Conservation (phyloP, 2,329 filamentous ascomycete genomes). For the Colletotrichum sp. region DNA sequence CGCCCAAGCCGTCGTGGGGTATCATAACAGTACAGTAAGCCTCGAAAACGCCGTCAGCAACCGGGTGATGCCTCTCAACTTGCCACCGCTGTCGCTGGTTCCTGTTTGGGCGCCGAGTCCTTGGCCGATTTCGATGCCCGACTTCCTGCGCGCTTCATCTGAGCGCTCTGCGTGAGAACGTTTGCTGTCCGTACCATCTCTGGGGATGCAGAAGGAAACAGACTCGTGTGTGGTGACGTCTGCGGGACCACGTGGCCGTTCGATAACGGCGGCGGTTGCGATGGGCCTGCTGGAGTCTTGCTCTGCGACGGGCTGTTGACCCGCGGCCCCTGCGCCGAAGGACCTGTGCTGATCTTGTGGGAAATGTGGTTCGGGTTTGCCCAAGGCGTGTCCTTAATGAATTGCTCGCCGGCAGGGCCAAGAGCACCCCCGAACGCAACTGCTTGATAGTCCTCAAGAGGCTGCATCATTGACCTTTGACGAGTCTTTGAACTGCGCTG, state of each 20-base stretch:
- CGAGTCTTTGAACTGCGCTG: slow-evolving; percentile 23
- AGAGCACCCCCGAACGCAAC: slow-evolving; percentile 52
- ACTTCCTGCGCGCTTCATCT: slow-evolving; percentile 21
- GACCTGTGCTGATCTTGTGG: slow-evolving; percentile 54
- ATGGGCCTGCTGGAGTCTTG: slow-evolving; percentile 6
- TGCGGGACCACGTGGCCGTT: slow-evolving; percentile 9
- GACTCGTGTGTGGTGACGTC: neutral
- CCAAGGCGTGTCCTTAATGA: slow-evolving; percentile 90
- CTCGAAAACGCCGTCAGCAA: slow-evolving; percentile 18
- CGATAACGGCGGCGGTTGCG: neutral
- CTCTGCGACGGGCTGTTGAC: slow-evolving; percentile 15
- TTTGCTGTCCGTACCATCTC: slow-evolving; percentile 20
- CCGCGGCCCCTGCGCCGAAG: slow-evolving; percentile 23
- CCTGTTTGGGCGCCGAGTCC: slow-evolving; percentile 19
- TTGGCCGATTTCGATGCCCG: slow-evolving; percentile 20
- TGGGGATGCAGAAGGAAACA: slow-evolving; percentile 17
- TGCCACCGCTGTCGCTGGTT: slow-evolving; percentile 17
- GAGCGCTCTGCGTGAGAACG: slow-evolving; percentile 16
- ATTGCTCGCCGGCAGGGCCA: slow-evolving; percentile 80
- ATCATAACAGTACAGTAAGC: slow-evolving; percentile 23
- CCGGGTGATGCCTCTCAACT: slow-evolving; percentile 17
- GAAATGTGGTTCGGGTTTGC: slow-evolving; percentile 85
- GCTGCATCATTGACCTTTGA: slow-evolving; percentile 42
- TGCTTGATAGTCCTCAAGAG: slow-evolving; percentile 53
- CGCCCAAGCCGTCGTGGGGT: slow-evolving; percentile 21